Evolutionary conservation across 1,284 basidiomycete genomes (phyloP), one percentile per base, ranked within the genome.

Genomic region (Pseudozyma sp.): DNA sequence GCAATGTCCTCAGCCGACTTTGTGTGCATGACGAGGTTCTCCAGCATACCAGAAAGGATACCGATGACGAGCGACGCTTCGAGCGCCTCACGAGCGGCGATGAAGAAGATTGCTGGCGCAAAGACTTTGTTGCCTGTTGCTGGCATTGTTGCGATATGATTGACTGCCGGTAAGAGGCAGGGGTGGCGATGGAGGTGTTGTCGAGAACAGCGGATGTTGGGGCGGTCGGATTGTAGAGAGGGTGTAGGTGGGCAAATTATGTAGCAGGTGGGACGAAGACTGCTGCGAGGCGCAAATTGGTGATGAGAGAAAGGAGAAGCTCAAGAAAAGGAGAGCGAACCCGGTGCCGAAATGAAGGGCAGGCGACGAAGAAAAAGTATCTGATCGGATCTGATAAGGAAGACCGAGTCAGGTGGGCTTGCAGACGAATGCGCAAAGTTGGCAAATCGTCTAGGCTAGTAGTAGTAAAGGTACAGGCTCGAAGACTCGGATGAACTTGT

Each of bases 61-160:
- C 81, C 81, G 51, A 84, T 82, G 52, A 84, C 80, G 36, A 84
- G 70, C 12, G 82, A 69, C 11, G 82, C 82, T 50, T 84, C 82
- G 12, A 84, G 73, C 38, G 81, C 77, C 68, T 84, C 82, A 11
- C 82, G 55, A 14, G 79, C 82, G 36, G 80, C 73, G 66, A 84
- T 83, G 76, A 84, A 84, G 60, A 84, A 83, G 76, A 84, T 84
- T 10, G 76, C 74, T 2, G 80, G 79, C 6, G 82, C 79, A 59
- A 84, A 84, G 35, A 83, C 81, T 57, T 78, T 74, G 74, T 82
- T 82, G 52, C 77, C 79, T 12, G 60, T 58, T 11, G 74, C 50
- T 50, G 59, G 44, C 61, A 65, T 69, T 40, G 25, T 54, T 35
- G 43, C 39, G 25, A 31, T 42, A 39, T 25, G 38, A 25, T 47